These are phyloP conservation scores for Aspergillus transmontanensis DNA, from an alignment of 2,329 filamentous ascomycete species.

Conservation along the genomic window DNA sequence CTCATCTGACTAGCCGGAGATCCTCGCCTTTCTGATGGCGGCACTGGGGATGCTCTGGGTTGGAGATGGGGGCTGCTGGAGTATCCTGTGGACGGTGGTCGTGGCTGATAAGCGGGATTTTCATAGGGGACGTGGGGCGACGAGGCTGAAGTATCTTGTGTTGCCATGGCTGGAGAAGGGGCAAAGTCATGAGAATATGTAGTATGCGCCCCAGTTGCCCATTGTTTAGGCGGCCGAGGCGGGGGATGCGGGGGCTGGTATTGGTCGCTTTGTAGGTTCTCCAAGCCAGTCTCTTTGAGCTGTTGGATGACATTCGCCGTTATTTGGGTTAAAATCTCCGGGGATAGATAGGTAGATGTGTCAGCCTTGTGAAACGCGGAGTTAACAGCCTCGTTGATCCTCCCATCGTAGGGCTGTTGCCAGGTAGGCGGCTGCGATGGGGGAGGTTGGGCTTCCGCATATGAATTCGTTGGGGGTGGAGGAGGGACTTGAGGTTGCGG, in stretches of 20 bases:
- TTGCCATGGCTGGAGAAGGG: conserved; percentile 20
- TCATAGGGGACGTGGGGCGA: conserved; percentile 13
- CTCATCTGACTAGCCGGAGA: conserved; percentile 41
- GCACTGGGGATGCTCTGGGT: conserved; percentile 23
- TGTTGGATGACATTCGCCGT: conserved; percentile 62
- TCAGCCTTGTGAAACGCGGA: conserved; percentile 58
- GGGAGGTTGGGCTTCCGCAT: conserved; percentile 24
- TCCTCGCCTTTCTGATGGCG: conserved; percentile 29
- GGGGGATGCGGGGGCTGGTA: conserved; percentile 31
- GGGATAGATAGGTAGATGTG: conserved; percentile 55
- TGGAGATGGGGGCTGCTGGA: conserved; percentile 24
- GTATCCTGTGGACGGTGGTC: conserved; percentile 22
- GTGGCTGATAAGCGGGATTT: conserved; percentile 22
- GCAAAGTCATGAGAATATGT: conserved; percentile 19
- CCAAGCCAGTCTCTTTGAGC: conserved; percentile 51
- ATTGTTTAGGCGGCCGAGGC: conserved; percentile 27
- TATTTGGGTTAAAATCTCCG: conserved; percentile 63
- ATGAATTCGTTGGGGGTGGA: conserved; percentile 19
- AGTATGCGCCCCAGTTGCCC: conserved; percentile 19
- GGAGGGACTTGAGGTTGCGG: conserved; percentile 38
- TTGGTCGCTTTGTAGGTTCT: conserved; percentile 32
- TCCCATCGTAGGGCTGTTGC: conserved; percentile 28
- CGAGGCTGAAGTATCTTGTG: conserved; percentile 25
- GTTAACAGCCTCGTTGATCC: conserved; percentile 60
- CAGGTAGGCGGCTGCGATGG: conserved; percentile 18